phyloP scores from a whole-genome alignment of 176 grass and related monocot species.

The Triticum urartu region DNA sequence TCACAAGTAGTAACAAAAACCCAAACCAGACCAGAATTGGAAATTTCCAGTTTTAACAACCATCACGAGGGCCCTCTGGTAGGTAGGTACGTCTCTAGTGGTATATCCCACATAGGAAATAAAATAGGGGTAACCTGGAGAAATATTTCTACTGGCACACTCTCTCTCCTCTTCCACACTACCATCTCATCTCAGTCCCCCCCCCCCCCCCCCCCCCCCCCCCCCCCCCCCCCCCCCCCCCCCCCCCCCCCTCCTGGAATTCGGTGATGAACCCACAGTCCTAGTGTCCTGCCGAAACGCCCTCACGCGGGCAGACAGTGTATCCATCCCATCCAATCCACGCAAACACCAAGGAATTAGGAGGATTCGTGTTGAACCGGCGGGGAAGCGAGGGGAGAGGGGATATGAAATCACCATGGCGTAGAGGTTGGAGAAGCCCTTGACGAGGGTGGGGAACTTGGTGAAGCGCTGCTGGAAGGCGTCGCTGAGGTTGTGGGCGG shows the following conservation, averaged over 20 bases:
- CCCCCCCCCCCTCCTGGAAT: neutral
- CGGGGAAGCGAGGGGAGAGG: neutral
- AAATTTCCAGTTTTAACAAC: slow-evolving; percentile 16
- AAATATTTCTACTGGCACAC: neutral
- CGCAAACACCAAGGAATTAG: neutral
- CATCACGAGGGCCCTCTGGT: neutral
- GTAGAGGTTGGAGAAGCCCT: slow-evolving; percentile 93
- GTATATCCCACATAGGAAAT: neutral
- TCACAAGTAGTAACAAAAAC: neutral
- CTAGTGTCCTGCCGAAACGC: neutral
- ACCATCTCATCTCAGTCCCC: neutral
- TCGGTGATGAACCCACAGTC: neutral
- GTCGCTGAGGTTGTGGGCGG: slow-evolving; percentile 98
- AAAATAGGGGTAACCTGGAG: neutral
- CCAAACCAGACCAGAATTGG: slow-evolving; percentile 19
- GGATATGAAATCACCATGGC: slow-evolving; percentile 65
- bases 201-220: neutral
- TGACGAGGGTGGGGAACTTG: slow-evolving; percentile 98
- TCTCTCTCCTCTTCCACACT: neutral
- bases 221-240: neutral
- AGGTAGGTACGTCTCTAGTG: neutral
- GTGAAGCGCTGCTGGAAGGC: slow-evolving; percentile 99
- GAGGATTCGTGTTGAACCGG: neutral
- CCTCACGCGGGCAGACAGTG: neutral
- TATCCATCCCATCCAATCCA: slow-evolving; percentile 17